Conservation (phyloP, 495 filamentous ascomycete species). For the Annulohypoxylon bovei region DNA sequence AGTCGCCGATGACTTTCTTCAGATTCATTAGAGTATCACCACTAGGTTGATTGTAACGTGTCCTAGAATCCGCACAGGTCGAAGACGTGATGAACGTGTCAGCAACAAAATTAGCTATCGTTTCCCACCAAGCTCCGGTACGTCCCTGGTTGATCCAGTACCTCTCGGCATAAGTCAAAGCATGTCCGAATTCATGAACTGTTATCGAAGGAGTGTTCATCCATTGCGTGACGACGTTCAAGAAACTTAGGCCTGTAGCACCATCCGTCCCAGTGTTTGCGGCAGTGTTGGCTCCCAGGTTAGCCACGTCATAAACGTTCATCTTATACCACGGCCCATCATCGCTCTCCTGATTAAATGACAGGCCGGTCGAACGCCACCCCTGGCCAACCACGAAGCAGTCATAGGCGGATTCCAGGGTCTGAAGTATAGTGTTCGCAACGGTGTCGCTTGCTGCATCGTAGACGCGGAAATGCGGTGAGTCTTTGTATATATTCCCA, state of each 20-base stretch:
- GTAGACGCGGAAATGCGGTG: slow-evolving; percentile 58
- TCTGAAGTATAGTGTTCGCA: slow-evolving; percentile 45
- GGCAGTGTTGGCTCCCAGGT: slow-evolving; percentile 51
- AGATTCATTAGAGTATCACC: slow-evolving; percentile 55
- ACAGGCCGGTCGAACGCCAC: slow-evolving; percentile 55
- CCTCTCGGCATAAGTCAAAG: slow-evolving; percentile 52
- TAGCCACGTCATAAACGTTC: slow-evolving; percentile 54
- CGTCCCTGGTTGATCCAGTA: slow-evolving; percentile 56
- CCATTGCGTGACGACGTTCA: slow-evolving; percentile 55
- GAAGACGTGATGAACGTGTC: slow-evolving; percentile 56
- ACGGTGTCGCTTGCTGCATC: slow-evolving; percentile 40
- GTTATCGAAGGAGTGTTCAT: slow-evolving; percentile 51
- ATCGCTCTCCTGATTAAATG: slow-evolving; percentile 49
- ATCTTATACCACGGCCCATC: slow-evolving; percentile 55
- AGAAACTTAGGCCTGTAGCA: slow-evolving; percentile 48
- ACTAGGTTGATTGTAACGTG: slow-evolving; percentile 42
- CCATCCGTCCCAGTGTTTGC: slow-evolving; percentile 52
- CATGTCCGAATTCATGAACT: slow-evolving; percentile 59
- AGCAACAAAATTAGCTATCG: slow-evolving; percentile 57
- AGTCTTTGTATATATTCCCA: slow-evolving; percentile 51
- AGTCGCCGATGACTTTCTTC: slow-evolving; percentile 54
- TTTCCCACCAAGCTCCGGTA: slow-evolving; percentile 61
- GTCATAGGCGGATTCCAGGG: slow-evolving; percentile 55
- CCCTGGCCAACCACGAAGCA: slow-evolving; percentile 55
- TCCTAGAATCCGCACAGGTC: slow-evolving; percentile 46